Base-by-base conservation (phyloP, 805 yeast genomes). In the Saccharomycopsis sp. region DNA sequence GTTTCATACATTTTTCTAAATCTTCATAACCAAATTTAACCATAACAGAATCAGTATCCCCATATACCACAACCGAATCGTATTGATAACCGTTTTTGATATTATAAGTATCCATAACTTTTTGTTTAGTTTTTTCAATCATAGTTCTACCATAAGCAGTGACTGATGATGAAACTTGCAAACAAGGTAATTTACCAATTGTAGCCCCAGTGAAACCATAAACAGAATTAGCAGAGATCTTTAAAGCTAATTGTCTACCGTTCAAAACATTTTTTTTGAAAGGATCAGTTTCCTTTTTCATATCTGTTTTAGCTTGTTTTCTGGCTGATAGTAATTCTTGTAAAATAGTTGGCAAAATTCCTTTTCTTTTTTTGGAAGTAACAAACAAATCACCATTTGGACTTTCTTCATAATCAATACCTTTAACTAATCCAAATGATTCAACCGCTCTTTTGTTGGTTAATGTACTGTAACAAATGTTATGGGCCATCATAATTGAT, bases 151-250 rank as follows among this genome's bases (percentile, higher is more conserved):
- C 99, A 62, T 80, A 92, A 0, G 97, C 79, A 1, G 99, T 92
- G 28, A 80, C 92, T 1, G 96, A 86, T 0, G 97, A 86, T 0
- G 98, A 94, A 44, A 92, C 92, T 0, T 95, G 95, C 42, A 92
- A 66, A 64, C 98, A 94, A 1, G 99, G 99, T 40, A 92, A 68
- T 55, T 92, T 89, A 40, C 99, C 99, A 34, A 89, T 79, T 0
- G 97, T 92, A 2, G 99, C 99, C 60, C 99, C 99, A 1, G 99
- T 92, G 61, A 92, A 94, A 36, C 99, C 99, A 58, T 92, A 92
- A 4, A 92, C 99, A 1, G 98, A 94, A 59, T 92, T 92, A 1
- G 99, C 99, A 10, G 96, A 87, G 37, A 92, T 85, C 55, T 92
- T 92, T 56, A 92, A 67, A 0, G 99, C 99, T 52, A 92, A 67